Percentiles rank a stretch among this genome's conserved stretches.
Evolutionary conservation across 306 rosid genomes (phyloP).

Genomic region (Chamaecrista fasciculata): DNA sequence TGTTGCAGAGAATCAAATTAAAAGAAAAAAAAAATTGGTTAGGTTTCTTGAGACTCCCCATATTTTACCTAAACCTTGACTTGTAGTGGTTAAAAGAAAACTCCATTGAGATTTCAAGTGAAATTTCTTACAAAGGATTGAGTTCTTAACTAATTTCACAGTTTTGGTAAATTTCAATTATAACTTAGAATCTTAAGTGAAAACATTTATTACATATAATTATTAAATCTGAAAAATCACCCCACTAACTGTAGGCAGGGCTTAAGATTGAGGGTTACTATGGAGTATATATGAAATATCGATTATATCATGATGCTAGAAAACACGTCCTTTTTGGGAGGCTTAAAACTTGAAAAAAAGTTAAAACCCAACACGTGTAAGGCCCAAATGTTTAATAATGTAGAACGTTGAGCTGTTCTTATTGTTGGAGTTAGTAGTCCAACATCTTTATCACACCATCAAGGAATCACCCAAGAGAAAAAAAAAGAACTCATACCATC

Average conservation of each 20-base stretch:
- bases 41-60: background rate
- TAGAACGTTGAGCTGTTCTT: too few species aligned
- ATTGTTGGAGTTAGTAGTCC: background rate
- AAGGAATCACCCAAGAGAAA: too few species aligned
- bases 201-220: too few species aligned
- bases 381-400: background rate
- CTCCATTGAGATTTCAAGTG: background rate
- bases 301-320: too few species aligned
- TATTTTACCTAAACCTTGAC: background rate
- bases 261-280: background rate
- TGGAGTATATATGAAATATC: background rate
- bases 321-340: too few species aligned
- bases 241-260: background rate
- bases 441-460: too few species aligned
- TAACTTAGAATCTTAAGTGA: background rate
- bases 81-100: background rate
- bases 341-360: too few species aligned
- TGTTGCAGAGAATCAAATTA: slow-evolving; percentile 18
- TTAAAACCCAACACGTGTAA: background rate
- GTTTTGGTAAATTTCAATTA: too few species aligned
- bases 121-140: too few species aligned
- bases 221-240: background rate
- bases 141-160: too few species aligned
- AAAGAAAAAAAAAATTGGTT: background rate
- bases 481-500: background rate